These are phyloP conservation scores for Camellia lanceoleosa DNA, from an alignment of 148 eudicot species.

Conservation along the genomic window DNA sequence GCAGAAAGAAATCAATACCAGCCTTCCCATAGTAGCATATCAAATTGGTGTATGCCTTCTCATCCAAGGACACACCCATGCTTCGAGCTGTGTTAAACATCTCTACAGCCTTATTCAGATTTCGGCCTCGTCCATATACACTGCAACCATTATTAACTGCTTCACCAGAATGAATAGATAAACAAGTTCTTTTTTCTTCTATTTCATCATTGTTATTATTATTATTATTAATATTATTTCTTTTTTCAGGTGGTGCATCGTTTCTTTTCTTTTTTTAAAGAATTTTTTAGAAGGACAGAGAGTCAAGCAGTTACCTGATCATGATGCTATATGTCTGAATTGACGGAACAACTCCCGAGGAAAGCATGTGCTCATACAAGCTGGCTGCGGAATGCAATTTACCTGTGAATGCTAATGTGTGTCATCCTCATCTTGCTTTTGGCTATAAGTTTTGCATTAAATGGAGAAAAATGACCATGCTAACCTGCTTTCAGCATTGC, in stretches of 20 bases:
- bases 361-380: conserved; percentile 73
- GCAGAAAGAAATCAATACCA: conserved; percentile 39
- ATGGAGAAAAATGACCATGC: conserved; percentile 9
- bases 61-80: conserved; percentile 63
- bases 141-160: conserved; percentile 35
- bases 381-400: conserved; percentile 59
- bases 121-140: conserved; percentile 71
- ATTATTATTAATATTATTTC: background rate
- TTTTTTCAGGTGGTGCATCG: background rate
- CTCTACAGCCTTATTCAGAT: conserved; percentile 69
- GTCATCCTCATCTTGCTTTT: conserved; percentile 6
- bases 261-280: no score
- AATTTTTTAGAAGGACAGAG: conserved; percentile 5
- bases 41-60: conserved; percentile 77
- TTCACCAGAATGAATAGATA: conserved; percentile 12
- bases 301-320: conserved; percentile 59
- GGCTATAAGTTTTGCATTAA: background rate
- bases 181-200: background rate
- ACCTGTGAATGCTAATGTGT: conserved; percentile 38
- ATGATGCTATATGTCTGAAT: conserved; percentile 80
- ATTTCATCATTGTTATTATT: background rate
- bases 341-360: conserved; percentile 57
- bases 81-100: conserved; percentile 59
- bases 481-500: conserved; percentile 91
- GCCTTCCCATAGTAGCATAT: conserved; percentile 70